These are phyloP conservation scores for Curvularia lunata DNA, from an alignment of 2,329 filamentous ascomycete genomes.

Conservation along the genomic window DNA sequence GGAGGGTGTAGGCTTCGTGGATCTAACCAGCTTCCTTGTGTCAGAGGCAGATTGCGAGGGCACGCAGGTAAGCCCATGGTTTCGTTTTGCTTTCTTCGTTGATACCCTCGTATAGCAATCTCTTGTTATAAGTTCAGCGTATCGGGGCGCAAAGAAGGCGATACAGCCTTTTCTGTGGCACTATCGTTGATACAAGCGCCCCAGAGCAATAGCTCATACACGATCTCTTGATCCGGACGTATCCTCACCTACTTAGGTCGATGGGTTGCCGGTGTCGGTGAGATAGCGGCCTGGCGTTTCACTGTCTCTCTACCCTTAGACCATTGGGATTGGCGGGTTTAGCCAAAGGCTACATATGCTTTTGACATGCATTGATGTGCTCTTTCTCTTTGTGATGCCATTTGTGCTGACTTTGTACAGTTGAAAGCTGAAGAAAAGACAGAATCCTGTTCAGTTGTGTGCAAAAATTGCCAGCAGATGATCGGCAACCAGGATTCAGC, in stretches of 20 bases:
- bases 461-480: slow-evolving; percentile 47
- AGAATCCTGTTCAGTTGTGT: slow-evolving; percentile 34
- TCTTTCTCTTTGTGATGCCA: background rate
- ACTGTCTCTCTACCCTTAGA: slow-evolving; percentile 40
- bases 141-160: slow-evolving; percentile 63
- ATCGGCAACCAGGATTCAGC: slow-evolving; percentile 52
- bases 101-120: background rate
- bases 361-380: background rate
- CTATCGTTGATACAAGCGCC: slow-evolving; percentile 66
- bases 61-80: slow-evolving; percentile 51
- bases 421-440: slow-evolving; percentile 10
- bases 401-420: slow-evolving; percentile 22
- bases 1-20: slow-evolving; percentile 75
- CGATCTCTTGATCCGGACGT: slow-evolving; percentile 26
- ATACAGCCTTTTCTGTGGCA: slow-evolving; percentile 55
- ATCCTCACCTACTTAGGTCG: slow-evolving; percentile 42
- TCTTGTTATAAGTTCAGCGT: background rate
- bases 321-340: slow-evolving; percentile 45
- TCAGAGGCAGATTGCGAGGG: slow-evolving; percentile 67
- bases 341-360: slow-evolving; percentile 39
- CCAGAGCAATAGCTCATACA: slow-evolving; percentile 54
- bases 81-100: background rate
- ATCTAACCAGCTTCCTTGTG: slow-evolving; percentile 78
- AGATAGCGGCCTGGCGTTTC: slow-evolving; percentile 43
- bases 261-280: slow-evolving; percentile 37